phyloP scores from a whole-genome alignment of 306 rosid species.

The Cicer chorassanicum region DNA sequence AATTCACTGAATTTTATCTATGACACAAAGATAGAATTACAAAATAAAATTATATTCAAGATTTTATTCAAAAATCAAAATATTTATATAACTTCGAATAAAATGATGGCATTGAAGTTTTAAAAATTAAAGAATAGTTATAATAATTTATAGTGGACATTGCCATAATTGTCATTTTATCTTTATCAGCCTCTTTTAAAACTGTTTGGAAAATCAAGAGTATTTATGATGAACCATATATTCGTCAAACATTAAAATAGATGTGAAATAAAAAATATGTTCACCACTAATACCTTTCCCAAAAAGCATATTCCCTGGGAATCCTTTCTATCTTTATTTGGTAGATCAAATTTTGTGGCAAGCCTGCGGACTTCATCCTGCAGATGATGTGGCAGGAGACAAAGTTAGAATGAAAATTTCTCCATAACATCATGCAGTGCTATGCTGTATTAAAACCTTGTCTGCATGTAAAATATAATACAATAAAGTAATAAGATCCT shows the following conservation, averaged over 20 bases:
- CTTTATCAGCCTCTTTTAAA: conserved; percentile 22
- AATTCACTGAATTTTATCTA: conserved; percentile 93
- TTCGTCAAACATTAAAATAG: conserved; percentile 28
- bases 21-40: conserved; percentile 6
- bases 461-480: neutral
- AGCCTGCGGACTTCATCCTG: conserved; percentile 92
- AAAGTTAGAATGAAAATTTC: conserved; percentile 6
- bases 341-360: conserved; percentile 80
- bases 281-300: conserved; percentile 71
- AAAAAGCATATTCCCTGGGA: conserved; percentile 99
- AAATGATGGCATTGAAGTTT: neutral
- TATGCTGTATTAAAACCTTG: neutral
- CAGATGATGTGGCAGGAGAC: conserved; percentile 39
- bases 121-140: conserved; percentile 26
- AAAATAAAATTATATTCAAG: conserved; percentile 35
- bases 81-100: neutral
- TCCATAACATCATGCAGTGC: conserved; percentile 28
- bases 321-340: conserved; percentile 91
- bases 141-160: neutral
- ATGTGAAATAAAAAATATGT: conserved; percentile 3
- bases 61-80: conserved; percentile 31
- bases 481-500: neutral
- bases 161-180: neutral
- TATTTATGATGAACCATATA: conserved; percentile 24
- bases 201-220: neutral